These are phyloP conservation scores for Phialophora verrucosa DNA, from an alignment of 2,329 filamentous ascomycete species.

Conservation along the genomic window DNA sequence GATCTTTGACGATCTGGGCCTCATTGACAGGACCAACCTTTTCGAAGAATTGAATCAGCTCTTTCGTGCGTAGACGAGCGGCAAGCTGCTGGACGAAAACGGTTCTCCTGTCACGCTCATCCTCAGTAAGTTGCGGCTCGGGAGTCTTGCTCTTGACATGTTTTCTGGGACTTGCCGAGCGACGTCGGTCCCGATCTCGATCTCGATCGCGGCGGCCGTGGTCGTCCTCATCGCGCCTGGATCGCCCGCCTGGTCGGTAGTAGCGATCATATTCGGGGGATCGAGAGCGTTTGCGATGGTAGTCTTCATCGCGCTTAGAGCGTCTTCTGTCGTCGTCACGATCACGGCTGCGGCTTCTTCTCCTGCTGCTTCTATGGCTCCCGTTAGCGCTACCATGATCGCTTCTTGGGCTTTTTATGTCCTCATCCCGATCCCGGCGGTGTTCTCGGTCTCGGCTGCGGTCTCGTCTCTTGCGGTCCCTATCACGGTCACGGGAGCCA, in stretches of 20 bases:
- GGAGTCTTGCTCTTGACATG: slow-evolving; percentile 53
- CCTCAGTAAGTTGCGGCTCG: slow-evolving; percentile 81
- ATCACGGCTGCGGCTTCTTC: slow-evolving; percentile 78
- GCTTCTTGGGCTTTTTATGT: slow-evolving; percentile 71
- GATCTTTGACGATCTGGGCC: slow-evolving; percentile 97
- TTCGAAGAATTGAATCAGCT: slow-evolving; percentile 94
- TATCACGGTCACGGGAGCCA: slow-evolving; percentile 62
- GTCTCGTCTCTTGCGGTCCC: slow-evolving; percentile 65
- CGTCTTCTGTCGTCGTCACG: slow-evolving; percentile 76
- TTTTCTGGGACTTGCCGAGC: slow-evolving; percentile 51
- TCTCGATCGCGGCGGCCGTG: slow-evolving; percentile 55
- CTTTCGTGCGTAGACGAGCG: slow-evolving; percentile 86
- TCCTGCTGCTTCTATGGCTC: slow-evolving; percentile 75
- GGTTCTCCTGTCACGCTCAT: slow-evolving; percentile 94
- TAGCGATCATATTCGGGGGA: slow-evolving; percentile 69
- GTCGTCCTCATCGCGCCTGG: slow-evolving; percentile 57
- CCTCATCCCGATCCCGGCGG: slow-evolving; percentile 59
- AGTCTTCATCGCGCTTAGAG: slow-evolving; percentile 68
- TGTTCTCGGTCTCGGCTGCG: slow-evolving; percentile 62
- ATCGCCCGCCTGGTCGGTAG: slow-evolving; percentile 57
- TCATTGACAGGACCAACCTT: slow-evolving; percentile 94
- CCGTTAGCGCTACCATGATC: slow-evolving; percentile 72
- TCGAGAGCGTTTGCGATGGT: slow-evolving; percentile 73
- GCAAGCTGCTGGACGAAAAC: slow-evolving; percentile 99
- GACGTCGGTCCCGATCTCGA: slow-evolving; percentile 52